Evolutionary conservation across 805 yeast genomes (phyloP), one percentile per base, ranked within the genome.

Genomic region (Candida krabiensis): DNA sequence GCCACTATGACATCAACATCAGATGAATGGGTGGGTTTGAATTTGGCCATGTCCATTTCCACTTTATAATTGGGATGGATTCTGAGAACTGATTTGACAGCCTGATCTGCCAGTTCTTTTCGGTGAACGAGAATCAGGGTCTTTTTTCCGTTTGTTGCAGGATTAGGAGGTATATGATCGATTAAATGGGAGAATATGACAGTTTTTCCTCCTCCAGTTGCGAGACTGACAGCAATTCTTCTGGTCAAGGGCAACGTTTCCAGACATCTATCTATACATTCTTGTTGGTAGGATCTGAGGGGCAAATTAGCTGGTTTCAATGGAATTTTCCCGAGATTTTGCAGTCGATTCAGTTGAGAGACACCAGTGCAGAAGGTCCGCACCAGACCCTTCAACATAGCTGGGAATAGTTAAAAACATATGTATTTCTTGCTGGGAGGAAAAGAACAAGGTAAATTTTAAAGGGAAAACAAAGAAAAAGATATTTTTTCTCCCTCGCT

Each of bases 161-260:
- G 40, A 23, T 63, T 46, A 5, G 31, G 29, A 0, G 60, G 53
- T 4, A 64, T 24, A 21, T 63, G 53, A 0, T 77, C 71, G 3
- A 84, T 73, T 28, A 83, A 48, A 46, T 73, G 73, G 0, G 85
- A 60, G 55, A 87, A 84, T 1, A 86, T 79, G 9, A 88, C 87
- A 0, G 97, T 90, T 52, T 90, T 90, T 4, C 98, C 98, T 9
- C 96, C 93, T 0, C 98, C 98, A 0, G 98, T 91, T 11, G 96
- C 96, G 26, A 90, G 60, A 19, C 88, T 83, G 2, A 88, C 89
- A 0, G 91, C 96, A 0, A 88, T 75, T 33, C 93, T 67, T 14
- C 70, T 60, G 2, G 60, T 49, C 1, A 49, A 21, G 0, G 61
- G 51, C 2, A 83, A 55, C 0, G 86, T 72, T 0, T 59, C 48